These are phyloP conservation scores for Oryza rufipogon DNA, from an alignment of 176 grass and related monocot genomes.

Conservation along the genomic window DNA sequence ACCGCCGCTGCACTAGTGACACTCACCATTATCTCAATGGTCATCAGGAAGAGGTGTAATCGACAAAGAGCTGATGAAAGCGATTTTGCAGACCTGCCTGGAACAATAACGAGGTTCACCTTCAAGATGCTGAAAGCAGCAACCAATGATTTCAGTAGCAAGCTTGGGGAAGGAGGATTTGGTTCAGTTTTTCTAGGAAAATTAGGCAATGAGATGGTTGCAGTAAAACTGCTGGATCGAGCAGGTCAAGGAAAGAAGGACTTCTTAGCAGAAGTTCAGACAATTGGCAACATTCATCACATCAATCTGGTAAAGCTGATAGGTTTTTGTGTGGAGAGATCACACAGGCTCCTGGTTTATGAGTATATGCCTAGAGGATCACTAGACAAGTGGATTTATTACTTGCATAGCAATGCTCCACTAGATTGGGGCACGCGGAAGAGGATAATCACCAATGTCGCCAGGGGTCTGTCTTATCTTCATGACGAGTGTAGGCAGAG, in stretches of 20 bases:
- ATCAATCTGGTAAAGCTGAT: conserved; percentile 64
- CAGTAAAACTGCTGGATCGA: conserved; percentile 52
- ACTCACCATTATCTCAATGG: not conserved
- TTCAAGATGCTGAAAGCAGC: conserved; percentile 40
- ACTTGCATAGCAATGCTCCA: conserved; percentile 5
- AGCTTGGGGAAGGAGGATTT: conserved; percentile 61
- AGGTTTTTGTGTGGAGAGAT: conserved; percentile 58
- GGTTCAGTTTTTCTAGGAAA: conserved; percentile 48
- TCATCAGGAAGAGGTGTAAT: not conserved
- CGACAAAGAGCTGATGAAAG: conserved; percentile 31
- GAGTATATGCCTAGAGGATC: conserved; percentile 34
- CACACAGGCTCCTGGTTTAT: not conserved
- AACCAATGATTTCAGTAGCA: conserved; percentile 36
- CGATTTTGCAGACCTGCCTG: conserved; percentile 38
- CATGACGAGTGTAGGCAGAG: conserved; percentile 60
- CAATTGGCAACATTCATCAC: conserved; percentile 62
- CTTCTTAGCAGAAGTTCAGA: conserved; percentile 22
- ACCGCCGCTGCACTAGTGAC: not conserved
- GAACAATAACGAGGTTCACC: conserved; percentile 43
- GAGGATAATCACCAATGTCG: conserved; percentile 45
- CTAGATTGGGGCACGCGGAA: conserved; percentile 50
- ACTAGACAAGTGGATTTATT: conserved; percentile 67
- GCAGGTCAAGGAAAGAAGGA: conserved; percentile 47
- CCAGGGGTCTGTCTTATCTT: conserved; percentile 69
- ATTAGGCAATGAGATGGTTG: conserved; percentile 38